Conservation (phyloP, 192 early-diverging fungal species). For the Mortierella alpina region DNA sequence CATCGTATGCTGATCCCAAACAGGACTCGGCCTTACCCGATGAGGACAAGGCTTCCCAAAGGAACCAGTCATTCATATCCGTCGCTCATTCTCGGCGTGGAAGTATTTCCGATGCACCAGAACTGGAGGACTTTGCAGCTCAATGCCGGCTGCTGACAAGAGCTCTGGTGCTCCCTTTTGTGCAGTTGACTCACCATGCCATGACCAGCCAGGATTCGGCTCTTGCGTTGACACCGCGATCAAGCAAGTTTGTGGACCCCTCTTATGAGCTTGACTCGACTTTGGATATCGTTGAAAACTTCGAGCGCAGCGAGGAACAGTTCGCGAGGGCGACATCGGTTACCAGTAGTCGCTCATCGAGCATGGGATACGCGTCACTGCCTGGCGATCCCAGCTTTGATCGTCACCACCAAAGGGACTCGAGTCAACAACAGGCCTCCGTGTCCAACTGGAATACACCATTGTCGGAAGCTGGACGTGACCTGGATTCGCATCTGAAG, state of each 20-base stretch:
- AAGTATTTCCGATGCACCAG: slow-evolving; percentile 31
- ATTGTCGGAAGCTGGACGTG: slow-evolving; percentile 15
- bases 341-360: slow-evolving; percentile 22
- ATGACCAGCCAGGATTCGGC: slow-evolving; percentile 54
- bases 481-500: slow-evolving; percentile 38
- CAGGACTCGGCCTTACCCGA: neutral
- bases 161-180: slow-evolving; percentile 56
- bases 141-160: slow-evolving; percentile 55
- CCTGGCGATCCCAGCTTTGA: neutral
- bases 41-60: neutral
- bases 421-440: too few species aligned
- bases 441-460: neutral
- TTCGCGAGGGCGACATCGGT: slow-evolving; percentile 1
- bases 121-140: slow-evolving; percentile 56
- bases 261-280: slow-evolving; percentile 12
- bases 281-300: slow-evolving; percentile 14
- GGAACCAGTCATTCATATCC: neutral
- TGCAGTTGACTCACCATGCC: slow-evolving; percentile 55
- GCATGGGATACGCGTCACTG: neutral
- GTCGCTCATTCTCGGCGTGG: slow-evolving; percentile 11
- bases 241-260: slow-evolving; percentile 1
- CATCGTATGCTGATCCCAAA: neutral
- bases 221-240: slow-evolving; percentile 18
- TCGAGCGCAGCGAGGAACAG: neutral
- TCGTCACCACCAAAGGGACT: neutral